Evolutionary conservation across 192 early-diverging fungal genomes (phyloP).

Genomic region (Coemansia sp.): DNA sequence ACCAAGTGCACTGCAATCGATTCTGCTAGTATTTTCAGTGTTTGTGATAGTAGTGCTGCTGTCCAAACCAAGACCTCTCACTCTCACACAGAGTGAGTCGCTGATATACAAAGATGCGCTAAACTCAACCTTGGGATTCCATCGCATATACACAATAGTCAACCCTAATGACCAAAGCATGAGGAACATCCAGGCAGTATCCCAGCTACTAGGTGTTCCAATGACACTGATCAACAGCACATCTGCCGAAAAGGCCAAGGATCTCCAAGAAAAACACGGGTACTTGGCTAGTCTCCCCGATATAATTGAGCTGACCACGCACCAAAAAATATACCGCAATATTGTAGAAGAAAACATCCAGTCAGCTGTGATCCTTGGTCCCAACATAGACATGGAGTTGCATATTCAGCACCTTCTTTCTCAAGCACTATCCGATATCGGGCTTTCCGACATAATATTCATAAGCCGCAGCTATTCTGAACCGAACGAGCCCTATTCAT

Average conservation of each 20-base stretch:
- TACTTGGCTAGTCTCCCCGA: neutral
- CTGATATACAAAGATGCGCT: slow-evolving; percentile 9
- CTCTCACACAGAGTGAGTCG: neutral
- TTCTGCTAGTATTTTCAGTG: no score
- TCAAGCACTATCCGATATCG: no score
- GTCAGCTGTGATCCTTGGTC: slow-evolving; percentile 22
- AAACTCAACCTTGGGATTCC: slow-evolving; percentile 31
- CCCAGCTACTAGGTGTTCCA: slow-evolving; percentile 13
- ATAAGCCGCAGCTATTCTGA: slow-evolving; percentile 18
- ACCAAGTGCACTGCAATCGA: no score
- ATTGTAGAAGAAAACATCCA: slow-evolving; percentile 12
- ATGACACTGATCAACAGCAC: slow-evolving; percentile 10
- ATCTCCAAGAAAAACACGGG: neutral
- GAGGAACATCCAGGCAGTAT: slow-evolving; percentile 7
- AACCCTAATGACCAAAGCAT: neutral
- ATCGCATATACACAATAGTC: slow-evolving; percentile 16
- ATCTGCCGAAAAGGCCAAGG: neutral
- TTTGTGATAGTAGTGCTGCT: no score
- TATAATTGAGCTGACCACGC: slow-evolving; percentile 18
- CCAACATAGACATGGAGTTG: slow-evolving; percentile 19
- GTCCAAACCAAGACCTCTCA: no score
- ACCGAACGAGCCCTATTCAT: slow-evolving; percentile 4
- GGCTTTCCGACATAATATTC: slow-evolving; percentile 21
- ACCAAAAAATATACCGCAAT: slow-evolving; percentile 16
- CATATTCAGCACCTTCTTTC: slow-evolving; percentile 16